Evolutionary conservation across 352 stramenopile species (phyloP).

Genomic region (Phytophthora syringae): DNA sequence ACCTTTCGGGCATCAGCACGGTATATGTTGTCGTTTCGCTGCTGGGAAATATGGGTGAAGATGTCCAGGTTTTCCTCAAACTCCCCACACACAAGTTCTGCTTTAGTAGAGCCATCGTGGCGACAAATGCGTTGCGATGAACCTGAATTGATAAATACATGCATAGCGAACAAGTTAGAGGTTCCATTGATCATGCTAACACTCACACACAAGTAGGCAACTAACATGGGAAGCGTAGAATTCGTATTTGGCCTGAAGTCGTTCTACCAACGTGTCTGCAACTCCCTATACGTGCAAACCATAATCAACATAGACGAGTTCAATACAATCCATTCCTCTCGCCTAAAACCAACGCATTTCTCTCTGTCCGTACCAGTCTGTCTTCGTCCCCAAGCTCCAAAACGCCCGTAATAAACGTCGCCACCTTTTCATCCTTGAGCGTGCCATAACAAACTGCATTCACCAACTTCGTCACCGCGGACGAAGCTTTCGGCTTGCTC

Average conservation of each 20-base stretch:
- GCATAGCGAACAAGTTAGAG: neutral
- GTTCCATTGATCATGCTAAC: neutral
- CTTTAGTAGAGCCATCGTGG: conserved; percentile 77
- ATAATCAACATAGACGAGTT: neutral
- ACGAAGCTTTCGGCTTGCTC: conserved; percentile 59
- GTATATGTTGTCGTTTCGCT: conserved; percentile 86
- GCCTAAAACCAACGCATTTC: neutral
- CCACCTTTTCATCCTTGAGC: conserved; percentile 75
- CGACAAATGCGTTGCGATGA: conserved; percentile 77
- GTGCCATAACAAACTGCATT: conserved; percentile 86
- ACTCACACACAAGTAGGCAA: neutral
- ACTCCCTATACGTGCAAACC: conserved; percentile 51
- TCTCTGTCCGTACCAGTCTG: conserved; percentile 49
- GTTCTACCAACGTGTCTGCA: conserved; percentile 85
- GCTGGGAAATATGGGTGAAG: conserved; percentile 87
- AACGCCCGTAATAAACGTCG: conserved; percentile 68
- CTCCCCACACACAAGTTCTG: conserved; percentile 81
- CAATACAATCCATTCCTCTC: neutral
- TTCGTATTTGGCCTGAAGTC: conserved; percentile 83
- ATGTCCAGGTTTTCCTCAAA: conserved; percentile 81
- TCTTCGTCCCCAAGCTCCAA: conserved; percentile 77
- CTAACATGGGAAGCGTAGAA: conserved; percentile 81
- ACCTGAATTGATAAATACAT: conserved; percentile 47
- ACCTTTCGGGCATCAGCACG: conserved; percentile 79
- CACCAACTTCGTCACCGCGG: conserved; percentile 75